phyloP scores from a whole-genome alignment of 2,329 filamentous ascomycete species.

The Pestalotiopsis sp. region DNA sequence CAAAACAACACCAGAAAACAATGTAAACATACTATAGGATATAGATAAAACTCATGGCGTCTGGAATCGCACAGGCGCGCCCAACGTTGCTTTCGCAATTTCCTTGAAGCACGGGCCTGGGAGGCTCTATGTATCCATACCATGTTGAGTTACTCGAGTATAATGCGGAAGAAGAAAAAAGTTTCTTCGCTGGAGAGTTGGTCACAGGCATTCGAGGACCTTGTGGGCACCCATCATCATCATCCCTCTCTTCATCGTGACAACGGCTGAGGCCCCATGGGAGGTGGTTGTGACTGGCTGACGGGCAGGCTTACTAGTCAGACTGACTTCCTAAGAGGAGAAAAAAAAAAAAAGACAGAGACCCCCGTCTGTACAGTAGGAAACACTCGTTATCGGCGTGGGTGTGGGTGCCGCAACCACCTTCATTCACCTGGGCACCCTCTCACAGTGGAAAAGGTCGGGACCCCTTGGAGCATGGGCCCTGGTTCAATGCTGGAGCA shows the following conservation, averaged over 20 bases:
- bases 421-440: not conserved
- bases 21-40: slow-evolving; percentile 1
- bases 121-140: not conserved
- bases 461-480: not conserved
- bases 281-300: too few relatives aligned
- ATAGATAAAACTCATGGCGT: not conserved
- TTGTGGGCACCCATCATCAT: not conserved
- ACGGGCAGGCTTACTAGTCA: slow-evolving; percentile 2
- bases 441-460: slow-evolving; percentile 5
- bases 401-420: not conserved
- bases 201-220: not conserved
- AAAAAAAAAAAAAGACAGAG: not conserved
- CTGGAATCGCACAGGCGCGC: not conserved
- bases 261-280: not conserved
- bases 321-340: slow-evolving; percentile 1
- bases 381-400: slow-evolving; percentile 9
- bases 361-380: not conserved
- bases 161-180: not conserved
- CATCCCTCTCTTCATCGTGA: not conserved
- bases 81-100: slow-evolving; percentile 1
- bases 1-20: not conserved
- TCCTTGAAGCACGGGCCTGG: not conserved
- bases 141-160: not conserved
- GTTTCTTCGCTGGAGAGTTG: not conserved
- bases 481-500: slow-evolving; percentile 12